phyloP scores from a whole-genome alignment of 2,329 filamentous ascomycete species.

The Hymenoscyphus fraxineus region DNA sequence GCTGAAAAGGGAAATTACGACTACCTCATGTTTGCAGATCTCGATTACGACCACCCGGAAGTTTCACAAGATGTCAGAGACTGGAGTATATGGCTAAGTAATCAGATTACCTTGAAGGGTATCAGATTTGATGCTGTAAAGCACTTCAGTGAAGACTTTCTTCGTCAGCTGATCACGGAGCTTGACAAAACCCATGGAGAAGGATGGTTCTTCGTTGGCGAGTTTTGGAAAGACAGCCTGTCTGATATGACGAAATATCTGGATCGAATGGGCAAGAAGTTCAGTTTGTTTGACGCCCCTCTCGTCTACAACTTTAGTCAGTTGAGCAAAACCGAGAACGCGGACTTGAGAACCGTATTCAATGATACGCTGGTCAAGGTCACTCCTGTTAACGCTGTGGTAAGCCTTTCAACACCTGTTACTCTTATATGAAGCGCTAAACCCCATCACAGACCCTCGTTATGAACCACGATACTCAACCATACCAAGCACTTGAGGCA shows the following conservation, averaged over 20 bases:
- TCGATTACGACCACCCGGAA: conserved; percentile 62
- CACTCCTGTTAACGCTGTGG: conserved; percentile 54
- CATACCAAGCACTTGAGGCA: conserved; percentile 59
- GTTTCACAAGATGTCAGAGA: conserved; percentile 60
- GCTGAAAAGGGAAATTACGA: conserved; percentile 64
- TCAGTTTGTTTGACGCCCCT: conserved; percentile 63
- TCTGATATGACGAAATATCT: conserved; percentile 55
- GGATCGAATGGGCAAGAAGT: conserved; percentile 53
- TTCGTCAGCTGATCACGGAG: conserved; percentile 58
- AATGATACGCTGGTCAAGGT: conserved; percentile 54
- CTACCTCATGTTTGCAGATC: conserved; percentile 69
- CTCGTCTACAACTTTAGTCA: conserved; percentile 64
- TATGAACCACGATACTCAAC: conserved; percentile 69
- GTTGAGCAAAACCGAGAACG: conserved; percentile 51
- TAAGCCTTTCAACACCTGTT: conserved; percentile 34
- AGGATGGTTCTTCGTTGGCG: conserved; percentile 62
- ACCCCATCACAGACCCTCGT: conserved; percentile 52
- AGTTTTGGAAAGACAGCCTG: conserved; percentile 63
- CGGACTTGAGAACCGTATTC: conserved; percentile 62
- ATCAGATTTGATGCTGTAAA: conserved; percentile 71
- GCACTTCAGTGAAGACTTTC: conserved; percentile 66
- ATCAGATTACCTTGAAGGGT: conserved; percentile 57
- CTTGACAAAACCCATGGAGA: conserved; percentile 49
- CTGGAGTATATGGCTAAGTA: conserved; percentile 66
- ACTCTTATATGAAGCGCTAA: background rate